Evolutionary conservation across 129 eudicot genomes (phyloP), one percentile per base, ranked within the genome.

Genomic region (Tagetes patula): DNA sequence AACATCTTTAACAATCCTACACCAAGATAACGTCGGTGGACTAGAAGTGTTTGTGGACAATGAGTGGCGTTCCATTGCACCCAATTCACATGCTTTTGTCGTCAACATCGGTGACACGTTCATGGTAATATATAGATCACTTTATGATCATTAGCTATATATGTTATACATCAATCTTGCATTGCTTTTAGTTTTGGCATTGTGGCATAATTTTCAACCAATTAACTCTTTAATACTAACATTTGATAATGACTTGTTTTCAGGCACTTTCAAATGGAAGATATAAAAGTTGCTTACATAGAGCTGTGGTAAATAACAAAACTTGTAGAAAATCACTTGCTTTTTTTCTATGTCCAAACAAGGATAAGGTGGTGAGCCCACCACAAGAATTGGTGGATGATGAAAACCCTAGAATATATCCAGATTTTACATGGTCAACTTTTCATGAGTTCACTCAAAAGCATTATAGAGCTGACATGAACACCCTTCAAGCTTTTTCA

Each of bases 201-300:
- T 81, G 65, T 67, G 79, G 71, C 48, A 20, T 20, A 20, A 20
- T 74, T 47, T 79, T 66, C 40, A 33, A 14, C 61, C 9, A 34
- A 63, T 40, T 20, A 20, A 43, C 58, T 78, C 50, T 46, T 68
- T 12, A 47, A 62, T 65, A 11, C 12, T 20, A 20, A 20, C 54
- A 39, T 69, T 55, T 52, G 65, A 2, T 63, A 3, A 14, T 47
- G 42, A 64, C 47, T 12, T 65, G 9, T 6, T 43, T 75, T 55
- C 84, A 91, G 97, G 97, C 97, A 59, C 87, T 91, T 20, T 86
- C 90, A n/a, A 91, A 91, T 73, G 97, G 97, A 79, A 88, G 90
- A 75, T 86, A 88, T 82, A 91, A 88, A 77, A 91, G 97, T 83
- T 91, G 97, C 81, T 74, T 91, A 66, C 97, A 91, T 79, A 84